phyloP scores from a whole-genome alignment of 371 early-diverging fungal species.

The Syncephalastrum sp. region DNA sequence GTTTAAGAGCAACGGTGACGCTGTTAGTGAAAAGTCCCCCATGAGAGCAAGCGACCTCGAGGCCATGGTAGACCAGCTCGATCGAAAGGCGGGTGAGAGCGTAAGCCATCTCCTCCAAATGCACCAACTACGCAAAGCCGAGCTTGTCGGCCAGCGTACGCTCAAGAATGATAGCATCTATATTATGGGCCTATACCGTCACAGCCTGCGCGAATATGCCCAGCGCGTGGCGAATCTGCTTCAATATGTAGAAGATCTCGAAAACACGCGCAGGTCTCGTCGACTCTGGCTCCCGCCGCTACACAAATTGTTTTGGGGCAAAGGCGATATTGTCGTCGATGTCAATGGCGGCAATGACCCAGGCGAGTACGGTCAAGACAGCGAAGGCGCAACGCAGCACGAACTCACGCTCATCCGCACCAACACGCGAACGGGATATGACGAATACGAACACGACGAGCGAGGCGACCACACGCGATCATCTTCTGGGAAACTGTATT shows the following conservation, averaged over 20 bases:
- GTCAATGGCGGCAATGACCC: too few relatives aligned
- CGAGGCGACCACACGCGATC: too few relatives aligned
- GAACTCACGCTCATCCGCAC: too few relatives aligned
- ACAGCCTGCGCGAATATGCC: constrained; percentile 14
- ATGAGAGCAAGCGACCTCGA: not conserved
- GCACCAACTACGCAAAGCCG: not conserved
- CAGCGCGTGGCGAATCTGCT: constrained; percentile 8
- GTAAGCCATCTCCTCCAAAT: not conserved
- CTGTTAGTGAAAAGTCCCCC: not conserved
- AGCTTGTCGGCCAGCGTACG: not conserved
- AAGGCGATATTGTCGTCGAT: too few relatives aligned
- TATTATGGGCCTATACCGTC: constrained; percentile 15
- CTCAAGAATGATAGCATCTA: constrained; percentile 8
- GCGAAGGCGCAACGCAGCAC: not conserved
- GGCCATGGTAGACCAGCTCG: constrained; percentile 7
- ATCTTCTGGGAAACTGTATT: not conserved
- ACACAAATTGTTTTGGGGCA: too few relatives aligned
- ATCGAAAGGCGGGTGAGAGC: not conserved
- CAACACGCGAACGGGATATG: too few relatives aligned
- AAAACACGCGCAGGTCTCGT: constrained; percentile 5
- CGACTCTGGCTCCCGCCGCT: constrained; percentile 9
- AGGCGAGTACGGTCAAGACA: too few relatives aligned
- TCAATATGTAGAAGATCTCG: constrained; percentile 9
- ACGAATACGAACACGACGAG: too few relatives aligned
- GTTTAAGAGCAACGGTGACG: not conserved